Evolutionary conservation across 495 filamentous ascomycete genomes (phyloP).

Genomic region (Aspergillus leporis): DNA sequence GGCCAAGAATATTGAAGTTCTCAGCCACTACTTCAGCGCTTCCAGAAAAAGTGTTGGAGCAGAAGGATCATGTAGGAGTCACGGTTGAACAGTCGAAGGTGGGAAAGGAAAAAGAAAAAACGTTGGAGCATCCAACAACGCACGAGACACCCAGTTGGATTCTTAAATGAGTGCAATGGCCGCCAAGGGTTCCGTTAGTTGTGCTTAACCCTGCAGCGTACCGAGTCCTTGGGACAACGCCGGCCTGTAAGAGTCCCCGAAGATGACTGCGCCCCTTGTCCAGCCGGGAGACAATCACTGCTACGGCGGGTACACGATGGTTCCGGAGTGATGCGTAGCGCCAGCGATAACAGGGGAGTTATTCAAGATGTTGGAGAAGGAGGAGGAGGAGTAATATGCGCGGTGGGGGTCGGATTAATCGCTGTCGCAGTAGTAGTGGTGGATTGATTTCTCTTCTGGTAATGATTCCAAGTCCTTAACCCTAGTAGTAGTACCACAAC

Average conservation of each 20-base stretch:
- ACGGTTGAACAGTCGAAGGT: background rate
- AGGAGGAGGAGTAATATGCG: conserved; percentile 5
- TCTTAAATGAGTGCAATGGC: conserved; percentile 16
- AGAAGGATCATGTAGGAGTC: conserved; percentile 2
- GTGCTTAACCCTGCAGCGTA: conserved; percentile 28
- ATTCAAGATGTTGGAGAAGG: conserved; percentile 4
- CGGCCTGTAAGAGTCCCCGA: conserved; percentile 22
- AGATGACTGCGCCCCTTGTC: conserved; percentile 25
- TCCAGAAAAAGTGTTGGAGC: conserved; percentile 1
- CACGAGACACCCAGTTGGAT: conserved; percentile 25
- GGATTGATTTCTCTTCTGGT: background rate
- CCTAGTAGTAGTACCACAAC: background rate
- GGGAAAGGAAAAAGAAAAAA: conserved; percentile 2
- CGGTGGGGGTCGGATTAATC: background rate
- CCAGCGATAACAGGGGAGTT: conserved; percentile 18
- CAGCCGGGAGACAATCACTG: conserved; percentile 12
- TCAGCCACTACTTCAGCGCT: conserved; percentile 4
- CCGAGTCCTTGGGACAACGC: conserved; percentile 25
- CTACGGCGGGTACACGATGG: conserved; percentile 23
- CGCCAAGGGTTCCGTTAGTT: conserved; percentile 23
- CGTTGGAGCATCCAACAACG: conserved; percentile 18
- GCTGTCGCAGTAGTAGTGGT: background rate
- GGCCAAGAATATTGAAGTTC: conserved; percentile 6
- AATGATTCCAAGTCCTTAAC: background rate
- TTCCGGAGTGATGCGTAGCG: conserved; percentile 19